These are phyloP conservation scores for Xylaria sp. DNA, from an alignment of 2,329 filamentous ascomycete genomes.

Conservation along the genomic window DNA sequence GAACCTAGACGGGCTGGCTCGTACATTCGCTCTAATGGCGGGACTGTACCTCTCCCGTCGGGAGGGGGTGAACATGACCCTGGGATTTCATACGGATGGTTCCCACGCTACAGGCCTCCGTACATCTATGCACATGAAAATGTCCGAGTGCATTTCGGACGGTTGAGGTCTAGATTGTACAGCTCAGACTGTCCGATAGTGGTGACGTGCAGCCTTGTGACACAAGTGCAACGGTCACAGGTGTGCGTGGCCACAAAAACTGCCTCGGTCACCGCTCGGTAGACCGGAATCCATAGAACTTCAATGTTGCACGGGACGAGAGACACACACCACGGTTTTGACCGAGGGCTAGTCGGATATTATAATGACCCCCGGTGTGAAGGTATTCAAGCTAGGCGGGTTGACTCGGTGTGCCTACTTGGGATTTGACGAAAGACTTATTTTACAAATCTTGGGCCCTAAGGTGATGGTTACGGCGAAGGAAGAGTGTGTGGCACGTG, in stretches of 20 bases:
- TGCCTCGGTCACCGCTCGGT: neutral
- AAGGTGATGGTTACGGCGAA: neutral
- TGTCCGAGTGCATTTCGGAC: slow-evolving; percentile 20
- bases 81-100: slow-evolving; percentile 2
- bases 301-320: slow-evolving; percentile 3
- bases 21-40: slow-evolving; percentile 9
- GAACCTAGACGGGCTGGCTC: neutral
- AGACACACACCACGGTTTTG: neutral
- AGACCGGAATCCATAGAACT: neutral
- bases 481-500: neutral
- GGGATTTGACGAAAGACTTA: slow-evolving; percentile 5
- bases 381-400: neutral
- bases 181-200: neutral
- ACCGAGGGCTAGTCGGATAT: neutral
- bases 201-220: slow-evolving; percentile 12
- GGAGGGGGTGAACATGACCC: neutral
- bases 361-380: neutral
- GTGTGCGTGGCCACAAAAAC: neutral
- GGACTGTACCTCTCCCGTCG: slow-evolving; percentile 1
- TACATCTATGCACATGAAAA: slow-evolving; percentile 15
- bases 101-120: slow-evolving; percentile 11
- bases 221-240: slow-evolving; percentile 13
- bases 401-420: slow-evolving; percentile 2
- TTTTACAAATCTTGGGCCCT: neutral
- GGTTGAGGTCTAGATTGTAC: slow-evolving; percentile 12